Evolutionary conservation across 1,284 basidiomycete genomes (phyloP), one percentile per base, ranked within the genome.

Genomic region (Melampsora larici-populina): DNA sequence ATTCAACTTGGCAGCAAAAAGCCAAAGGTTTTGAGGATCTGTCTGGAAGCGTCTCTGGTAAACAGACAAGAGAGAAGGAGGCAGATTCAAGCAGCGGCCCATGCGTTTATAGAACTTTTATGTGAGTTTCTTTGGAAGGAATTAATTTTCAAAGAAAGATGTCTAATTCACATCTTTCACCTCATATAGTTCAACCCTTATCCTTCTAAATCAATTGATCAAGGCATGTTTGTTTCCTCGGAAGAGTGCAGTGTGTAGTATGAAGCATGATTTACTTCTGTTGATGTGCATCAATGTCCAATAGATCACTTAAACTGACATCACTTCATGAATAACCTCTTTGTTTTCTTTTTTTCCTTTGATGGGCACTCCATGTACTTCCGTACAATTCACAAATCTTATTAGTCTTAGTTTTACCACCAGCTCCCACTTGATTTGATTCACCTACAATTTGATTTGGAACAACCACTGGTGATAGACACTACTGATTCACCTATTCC

Each of bases 381-480:
- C 43, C 65, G 26, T 63, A 43, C 43, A 78, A 78, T 55, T 51
- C 75, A 11, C 51, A 78, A 58, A 40, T 78, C 46, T 68, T 78
- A 11, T 21, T 78, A 66, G 70, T 78, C 60, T 43, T 78, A 40
- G 51, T 70, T 36, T 43, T 29, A 9, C 75, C 75, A 24, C 18
- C 18, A 17, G 8, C 1, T 29, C 75, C 75, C 15, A 63, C 68
- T 21, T 62, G 68, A 13, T 13, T 43, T 17, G 40, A 26, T 29
- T 60, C 68, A n/a, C 68, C 75, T 78, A 55, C 68, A 48, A 26
- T 70, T 78, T 46, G 75, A 78, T 29, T 67, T 78, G 36, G 48
- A 31, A 26, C 40, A 78, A 48, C 75, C 75, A n/a, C 49, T 68
- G 24, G 26, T 78, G 11, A 60, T 78, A 40, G 67, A 78, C 31